phyloP scores from a whole-genome alignment of 2,329 filamentous ascomycete species.

The Ophiostoma fasciatum region DNA sequence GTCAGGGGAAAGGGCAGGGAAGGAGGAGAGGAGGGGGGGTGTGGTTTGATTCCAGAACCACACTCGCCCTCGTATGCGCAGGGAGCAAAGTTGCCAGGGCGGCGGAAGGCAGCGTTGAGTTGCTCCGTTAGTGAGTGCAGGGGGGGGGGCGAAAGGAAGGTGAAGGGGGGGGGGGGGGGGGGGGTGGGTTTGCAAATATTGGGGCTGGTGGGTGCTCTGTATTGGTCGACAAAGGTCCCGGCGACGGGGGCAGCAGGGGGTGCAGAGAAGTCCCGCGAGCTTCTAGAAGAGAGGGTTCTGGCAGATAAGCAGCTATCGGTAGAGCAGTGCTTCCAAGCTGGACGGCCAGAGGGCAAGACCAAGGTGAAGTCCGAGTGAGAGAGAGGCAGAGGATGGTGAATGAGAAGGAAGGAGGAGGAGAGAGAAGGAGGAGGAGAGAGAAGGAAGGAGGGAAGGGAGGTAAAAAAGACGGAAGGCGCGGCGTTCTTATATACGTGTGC shows the following conservation, averaged over 20 bases:
- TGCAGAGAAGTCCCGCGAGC: conserved; percentile 4
- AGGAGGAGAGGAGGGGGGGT: conserved; percentile 5
- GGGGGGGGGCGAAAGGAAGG: too few species aligned
- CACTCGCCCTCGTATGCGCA: too few species aligned
- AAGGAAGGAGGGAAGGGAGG: neutral
- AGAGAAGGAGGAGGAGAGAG: neutral
- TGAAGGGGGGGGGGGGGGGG: conserved; percentile 1
- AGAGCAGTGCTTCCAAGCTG: too few species aligned
- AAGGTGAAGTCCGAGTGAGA: neutral
- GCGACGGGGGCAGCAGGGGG: conserved; percentile 3
- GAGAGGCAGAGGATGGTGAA: too few species aligned
- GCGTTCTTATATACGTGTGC: too few species aligned
- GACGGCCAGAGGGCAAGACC: neutral
- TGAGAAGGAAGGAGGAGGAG: neutral
- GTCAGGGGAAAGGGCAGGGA: neutral
- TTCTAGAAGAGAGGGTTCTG: conserved; percentile 7
- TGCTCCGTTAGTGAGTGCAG: too few species aligned
- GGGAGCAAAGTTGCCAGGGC: conserved; percentile 10
- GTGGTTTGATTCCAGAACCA: conserved; percentile 1
- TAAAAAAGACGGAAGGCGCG: too few species aligned
- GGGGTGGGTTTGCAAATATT: neutral
- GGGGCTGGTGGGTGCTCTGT: too few species aligned
- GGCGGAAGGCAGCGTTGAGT: too few species aligned
- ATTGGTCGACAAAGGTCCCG: conserved; percentile 1
- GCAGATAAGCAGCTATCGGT: neutral